Evolutionary conservation across 345 rosid species (phyloP).

Genomic region (Populus pruinosa): DNA sequence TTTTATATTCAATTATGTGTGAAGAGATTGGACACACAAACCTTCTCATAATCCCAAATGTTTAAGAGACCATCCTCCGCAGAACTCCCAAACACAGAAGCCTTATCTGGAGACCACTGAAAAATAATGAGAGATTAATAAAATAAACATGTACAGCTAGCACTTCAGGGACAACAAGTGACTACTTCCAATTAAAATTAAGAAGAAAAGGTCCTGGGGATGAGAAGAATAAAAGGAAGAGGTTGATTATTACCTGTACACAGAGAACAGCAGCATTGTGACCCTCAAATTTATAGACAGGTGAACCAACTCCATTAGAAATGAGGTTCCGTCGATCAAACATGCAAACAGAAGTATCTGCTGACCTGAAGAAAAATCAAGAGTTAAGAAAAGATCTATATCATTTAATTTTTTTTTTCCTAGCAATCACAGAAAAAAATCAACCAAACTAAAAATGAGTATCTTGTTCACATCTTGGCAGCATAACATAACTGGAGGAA

Average conservation of each 20-base stretch:
- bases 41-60: slow-evolving; percentile 93
- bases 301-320: slow-evolving; percentile 73
- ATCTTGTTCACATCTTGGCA: neutral
- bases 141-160: neutral
- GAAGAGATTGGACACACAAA: slow-evolving; percentile 16
- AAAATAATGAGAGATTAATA: slow-evolving; percentile 16
- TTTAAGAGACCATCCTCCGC: slow-evolving; percentile 95
- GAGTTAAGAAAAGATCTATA: neutral
- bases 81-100: slow-evolving; percentile 92
- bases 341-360: slow-evolving; percentile 88
- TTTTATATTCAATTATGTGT: neutral
- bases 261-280: slow-evolving; percentile 88
- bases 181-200: neutral
- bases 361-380: slow-evolving; percentile 55
- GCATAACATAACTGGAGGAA: neutral
- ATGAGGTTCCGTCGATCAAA: slow-evolving; percentile 85
- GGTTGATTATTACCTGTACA: slow-evolving; percentile 60
- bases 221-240: neutral
- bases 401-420: neutral
- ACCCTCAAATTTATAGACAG: slow-evolving; percentile 78
- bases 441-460: neutral
- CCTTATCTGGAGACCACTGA: slow-evolving; percentile 89
- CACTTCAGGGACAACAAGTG: neutral
- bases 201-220: neutral
- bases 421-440: neutral